Evolutionary conservation across 495 filamentous ascomycete species (phyloP).

Genomic region (Xylaria venustula): DNA sequence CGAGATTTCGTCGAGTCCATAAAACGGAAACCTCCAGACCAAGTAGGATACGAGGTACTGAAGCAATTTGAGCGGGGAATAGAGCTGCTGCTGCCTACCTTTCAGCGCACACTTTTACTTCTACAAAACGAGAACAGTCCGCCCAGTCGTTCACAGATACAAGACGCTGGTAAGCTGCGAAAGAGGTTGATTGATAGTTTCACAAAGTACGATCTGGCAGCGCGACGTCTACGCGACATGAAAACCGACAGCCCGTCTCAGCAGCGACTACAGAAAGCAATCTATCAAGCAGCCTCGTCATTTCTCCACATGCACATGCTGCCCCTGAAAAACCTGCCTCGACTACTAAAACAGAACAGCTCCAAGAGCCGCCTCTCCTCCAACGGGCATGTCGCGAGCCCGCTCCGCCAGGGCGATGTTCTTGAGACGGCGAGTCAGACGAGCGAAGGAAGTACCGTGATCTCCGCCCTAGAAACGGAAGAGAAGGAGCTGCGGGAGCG

Average conservation of each 20-base stretch:
- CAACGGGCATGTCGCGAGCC: slow-evolving; percentile 35
- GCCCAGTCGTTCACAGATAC: slow-evolving; percentile 70
- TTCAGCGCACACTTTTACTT: slow-evolving; percentile 73
- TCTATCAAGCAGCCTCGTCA: slow-evolving; percentile 77
- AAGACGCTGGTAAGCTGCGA: slow-evolving; percentile 86
- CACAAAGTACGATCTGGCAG: slow-evolving; percentile 81
- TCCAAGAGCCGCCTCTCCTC: slow-evolving; percentile 38
- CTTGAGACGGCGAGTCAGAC: slow-evolving; percentile 61
- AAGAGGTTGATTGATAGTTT: slow-evolving; percentile 91
- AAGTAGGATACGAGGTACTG: slow-evolving; percentile 82
- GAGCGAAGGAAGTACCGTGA: slow-evolving; percentile 58
- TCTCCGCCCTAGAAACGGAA: slow-evolving; percentile 75
- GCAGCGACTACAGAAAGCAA: slow-evolving; percentile 72
- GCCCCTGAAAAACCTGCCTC: slow-evolving; percentile 81
- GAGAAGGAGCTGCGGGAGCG: slow-evolving; percentile 83
- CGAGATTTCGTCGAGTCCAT: slow-evolving; percentile 76
- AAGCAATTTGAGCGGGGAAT: slow-evolving; percentile 90
- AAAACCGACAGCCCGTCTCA: slow-evolving; percentile 71
- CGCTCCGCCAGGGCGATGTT: slow-evolving; percentile 44
- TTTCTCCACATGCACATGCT: slow-evolving; percentile 93
- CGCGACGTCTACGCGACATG: slow-evolving; percentile 77
- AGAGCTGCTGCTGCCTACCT: slow-evolving; percentile 76
- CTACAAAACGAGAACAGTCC: slow-evolving; percentile 47
- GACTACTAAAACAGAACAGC: slow-evolving; percentile 68
- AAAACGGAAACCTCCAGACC: slow-evolving; percentile 66